These are phyloP conservation scores for Scytalidium lignicola DNA, from an alignment of 2,329 filamentous ascomycete genomes.

Conservation along the genomic window DNA sequence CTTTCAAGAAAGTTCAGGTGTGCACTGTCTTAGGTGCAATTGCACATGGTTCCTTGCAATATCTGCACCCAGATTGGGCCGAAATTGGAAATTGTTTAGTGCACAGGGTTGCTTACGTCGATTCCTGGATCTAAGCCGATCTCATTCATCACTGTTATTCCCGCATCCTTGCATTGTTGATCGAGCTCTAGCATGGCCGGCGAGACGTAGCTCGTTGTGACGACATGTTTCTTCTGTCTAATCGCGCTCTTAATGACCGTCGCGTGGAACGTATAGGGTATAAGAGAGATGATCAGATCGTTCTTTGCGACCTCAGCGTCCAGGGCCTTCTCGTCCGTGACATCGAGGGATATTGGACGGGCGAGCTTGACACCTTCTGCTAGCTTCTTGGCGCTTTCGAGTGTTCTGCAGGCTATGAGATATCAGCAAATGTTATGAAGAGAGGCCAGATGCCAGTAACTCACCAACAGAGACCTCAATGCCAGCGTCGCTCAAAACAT, in stretches of 20 bases:
- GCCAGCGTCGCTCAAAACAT: conserved; percentile 51
- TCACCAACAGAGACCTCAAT: conserved; percentile 52
- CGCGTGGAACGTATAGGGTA: conserved; percentile 88
- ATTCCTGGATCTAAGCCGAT: conserved; percentile 75
- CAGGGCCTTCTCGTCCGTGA: conserved; percentile 68
- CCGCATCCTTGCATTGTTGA: conserved; percentile 75
- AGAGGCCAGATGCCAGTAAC: conserved; percentile 8
- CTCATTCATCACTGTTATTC: conserved; percentile 97
- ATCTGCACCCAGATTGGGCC: conserved; percentile 9
- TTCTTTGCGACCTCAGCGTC: conserved; percentile 76
- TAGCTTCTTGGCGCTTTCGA: conserved; percentile 72
- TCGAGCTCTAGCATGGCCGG: conserved; percentile 90
- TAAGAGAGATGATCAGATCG: conserved; percentile 75
- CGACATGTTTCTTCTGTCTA: conserved; percentile 89
- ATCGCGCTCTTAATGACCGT: conserved; percentile 91
- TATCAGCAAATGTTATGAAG: conserved; percentile 1
- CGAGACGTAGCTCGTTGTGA: conserved; percentile 91
- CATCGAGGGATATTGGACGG: conserved; percentile 76
- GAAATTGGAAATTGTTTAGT: conserved; percentile 39
- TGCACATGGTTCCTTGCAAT: conserved; percentile 14
- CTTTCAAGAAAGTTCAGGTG: conserved; percentile 8
- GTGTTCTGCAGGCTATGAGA: conserved; percentile 68
- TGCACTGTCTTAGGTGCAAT: too few species aligned
- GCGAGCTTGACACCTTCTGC: conserved; percentile 67
- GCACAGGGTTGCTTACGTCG: conserved; percentile 34